These are phyloP conservation scores for Coemansia sp. DNA, from an alignment of 192 early-diverging fungal species.

Conservation along the genomic window DNA sequence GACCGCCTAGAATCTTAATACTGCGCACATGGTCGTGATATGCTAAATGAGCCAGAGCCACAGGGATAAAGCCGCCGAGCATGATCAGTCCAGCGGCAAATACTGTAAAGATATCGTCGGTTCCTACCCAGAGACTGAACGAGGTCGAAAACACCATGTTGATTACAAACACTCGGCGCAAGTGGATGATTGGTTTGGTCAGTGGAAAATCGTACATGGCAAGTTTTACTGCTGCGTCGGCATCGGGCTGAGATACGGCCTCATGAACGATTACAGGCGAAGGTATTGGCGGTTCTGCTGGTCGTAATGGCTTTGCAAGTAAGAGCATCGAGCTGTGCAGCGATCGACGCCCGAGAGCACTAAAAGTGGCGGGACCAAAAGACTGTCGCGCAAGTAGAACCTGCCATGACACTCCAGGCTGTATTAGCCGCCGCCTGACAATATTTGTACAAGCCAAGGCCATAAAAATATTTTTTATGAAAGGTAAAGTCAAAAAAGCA, in stretches of 20 bases:
- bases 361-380: background rate
- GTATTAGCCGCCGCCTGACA: background rate
- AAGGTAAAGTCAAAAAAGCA: no score
- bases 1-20: constrained; percentile 40
- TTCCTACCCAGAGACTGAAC: constrained; percentile 32
- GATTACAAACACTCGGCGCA: constrained; percentile 44
- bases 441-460: background rate
- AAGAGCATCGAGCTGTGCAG: background rate
- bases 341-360: background rate
- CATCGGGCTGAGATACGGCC: constrained; percentile 6
- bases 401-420: background rate
- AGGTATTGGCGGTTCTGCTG: background rate
- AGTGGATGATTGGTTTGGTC: constrained; percentile 19
- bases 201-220: constrained; percentile 55
- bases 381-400: background rate
- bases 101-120: constrained; percentile 36
- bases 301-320: background rate
- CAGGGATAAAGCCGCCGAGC: constrained; percentile 37
- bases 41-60: constrained; percentile 27
- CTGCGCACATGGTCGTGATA: constrained; percentile 43
- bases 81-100: constrained; percentile 31
- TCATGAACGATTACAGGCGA: background rate
- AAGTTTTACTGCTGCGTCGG: constrained; percentile 17
- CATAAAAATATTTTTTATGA: background rate
- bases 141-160: constrained; percentile 33